phyloP scores from a whole-genome alignment of 768 basidiomycete genomes.

The Fistulinella prunicolor region DNA sequence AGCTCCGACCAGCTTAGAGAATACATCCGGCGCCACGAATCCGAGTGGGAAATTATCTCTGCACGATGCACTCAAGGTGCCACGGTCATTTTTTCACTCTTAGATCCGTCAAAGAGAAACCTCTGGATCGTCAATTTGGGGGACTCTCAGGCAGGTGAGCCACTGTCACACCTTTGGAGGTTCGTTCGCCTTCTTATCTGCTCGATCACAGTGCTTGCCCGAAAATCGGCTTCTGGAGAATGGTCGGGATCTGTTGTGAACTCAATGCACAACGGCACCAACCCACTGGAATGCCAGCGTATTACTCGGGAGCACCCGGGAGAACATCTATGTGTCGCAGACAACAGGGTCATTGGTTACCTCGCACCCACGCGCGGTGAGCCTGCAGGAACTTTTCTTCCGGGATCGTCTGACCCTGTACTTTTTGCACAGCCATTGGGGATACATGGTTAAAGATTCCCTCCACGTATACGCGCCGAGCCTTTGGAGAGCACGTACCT shows the following conservation, averaged over 20 bases:
- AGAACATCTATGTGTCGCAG: slow-evolving; percentile 28
- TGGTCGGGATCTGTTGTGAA: slow-evolving; percentile 26
- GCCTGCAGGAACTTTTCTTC: slow-evolving; percentile 2
- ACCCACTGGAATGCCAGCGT: slow-evolving; percentile 26
- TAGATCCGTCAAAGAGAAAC: slow-evolving; percentile 27
- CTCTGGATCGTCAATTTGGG: slow-evolving; percentile 36
- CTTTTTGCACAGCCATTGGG: slow-evolving; percentile 29
- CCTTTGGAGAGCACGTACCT: slow-evolving; percentile 24
- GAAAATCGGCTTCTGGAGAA: slow-evolving; percentile 14
- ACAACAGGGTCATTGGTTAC: slow-evolving; percentile 37
- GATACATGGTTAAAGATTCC: slow-evolving; percentile 37
- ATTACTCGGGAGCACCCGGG: slow-evolving; percentile 31
- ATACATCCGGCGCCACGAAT: slow-evolving; percentile 36
- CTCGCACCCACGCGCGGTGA: slow-evolving; percentile 38
- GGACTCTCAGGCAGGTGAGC: slow-evolving; percentile 35
- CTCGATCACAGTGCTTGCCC: slow-evolving; percentile 19
- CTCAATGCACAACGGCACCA: slow-evolving; percentile 31
- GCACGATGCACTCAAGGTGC: slow-evolving; percentile 33
- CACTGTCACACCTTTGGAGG: neutral
- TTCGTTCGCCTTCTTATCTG: slow-evolving; percentile 2
- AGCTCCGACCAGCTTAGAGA: slow-evolving; percentile 40
- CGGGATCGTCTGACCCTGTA: slow-evolving; percentile 15
- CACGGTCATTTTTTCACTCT: slow-evolving; percentile 32
- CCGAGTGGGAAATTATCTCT: slow-evolving; percentile 36
- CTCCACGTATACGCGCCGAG: slow-evolving; percentile 30